These are phyloP conservation scores for Hyaloscypha variabilis DNA, from an alignment of 495 filamentous ascomycete species.

Conservation along the genomic window DNA sequence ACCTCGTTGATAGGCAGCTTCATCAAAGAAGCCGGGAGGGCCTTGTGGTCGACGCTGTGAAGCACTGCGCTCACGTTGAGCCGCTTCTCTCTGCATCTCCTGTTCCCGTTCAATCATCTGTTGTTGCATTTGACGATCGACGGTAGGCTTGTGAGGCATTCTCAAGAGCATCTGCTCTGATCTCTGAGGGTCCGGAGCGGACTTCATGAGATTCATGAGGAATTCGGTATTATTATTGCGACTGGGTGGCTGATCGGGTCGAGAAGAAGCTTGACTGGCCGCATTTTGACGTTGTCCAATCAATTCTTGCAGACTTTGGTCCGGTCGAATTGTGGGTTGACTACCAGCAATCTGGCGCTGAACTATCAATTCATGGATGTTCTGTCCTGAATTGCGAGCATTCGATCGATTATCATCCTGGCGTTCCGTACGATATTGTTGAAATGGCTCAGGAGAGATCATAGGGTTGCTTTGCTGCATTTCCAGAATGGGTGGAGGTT, in stretches of 20 bases:
- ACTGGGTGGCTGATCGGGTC: constrained; percentile 40
- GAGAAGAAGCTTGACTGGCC: constrained; percentile 40
- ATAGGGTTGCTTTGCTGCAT: constrained; percentile 14
- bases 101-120: constrained; percentile 35
- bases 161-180: constrained; percentile 30
- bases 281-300: constrained; percentile 51
- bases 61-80: constrained; percentile 40
- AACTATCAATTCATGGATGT: constrained; percentile 45
- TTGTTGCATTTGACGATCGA: constrained; percentile 32
- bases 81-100: constrained; percentile 43
- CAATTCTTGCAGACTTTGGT: constrained; percentile 56
- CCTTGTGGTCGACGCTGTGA: constrained; percentile 40
- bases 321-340: constrained; percentile 46
- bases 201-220: constrained; percentile 57
- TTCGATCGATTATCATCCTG: constrained; percentile 26
- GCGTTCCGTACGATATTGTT: constrained; percentile 30
- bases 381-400: constrained; percentile 35
- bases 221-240: constrained; percentile 55
- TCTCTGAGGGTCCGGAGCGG: constrained; percentile 40
- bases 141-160: constrained; percentile 20
- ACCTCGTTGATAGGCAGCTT: constrained; percentile 27
- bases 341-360: constrained; percentile 42
- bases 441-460: constrained; percentile 22
- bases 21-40: constrained; percentile 34
- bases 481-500: constrained; percentile 26